Percentiles rank a stretch among this genome's conserved stretches.
These are phyloP conservation scores for Noccaea caerulescens DNA, from an alignment of 345 rosid species.

Conservation along the genomic window DNA sequence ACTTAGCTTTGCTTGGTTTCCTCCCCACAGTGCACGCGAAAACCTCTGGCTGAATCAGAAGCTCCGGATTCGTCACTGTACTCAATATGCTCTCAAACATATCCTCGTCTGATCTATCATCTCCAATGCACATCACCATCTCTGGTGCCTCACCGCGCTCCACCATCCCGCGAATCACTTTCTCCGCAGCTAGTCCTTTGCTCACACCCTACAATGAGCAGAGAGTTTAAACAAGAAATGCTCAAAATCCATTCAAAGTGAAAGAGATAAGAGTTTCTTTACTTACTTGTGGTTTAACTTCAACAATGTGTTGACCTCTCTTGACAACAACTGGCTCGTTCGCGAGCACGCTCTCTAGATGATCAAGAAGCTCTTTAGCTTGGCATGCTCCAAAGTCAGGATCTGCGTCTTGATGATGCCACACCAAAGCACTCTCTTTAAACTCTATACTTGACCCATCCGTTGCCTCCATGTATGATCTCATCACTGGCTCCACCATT, in stretches of 20 bases:
- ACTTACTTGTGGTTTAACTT: slow-evolving; percentile 63
- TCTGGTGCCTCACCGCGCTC: slow-evolving; percentile 61
- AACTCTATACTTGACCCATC: slow-evolving; percentile 64
- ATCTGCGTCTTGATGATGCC: slow-evolving; percentile 70
- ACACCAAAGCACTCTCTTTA: slow-evolving; percentile 66
- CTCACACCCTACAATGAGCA: slow-evolving; percentile 58
- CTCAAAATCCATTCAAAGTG: background rate
- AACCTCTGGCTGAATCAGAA: slow-evolving; percentile 62
- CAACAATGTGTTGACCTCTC: slow-evolving; percentile 61
- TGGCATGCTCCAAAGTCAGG: slow-evolving; percentile 62
- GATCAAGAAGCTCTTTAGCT: slow-evolving; percentile 64
- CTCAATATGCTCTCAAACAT: slow-evolving; percentile 77
- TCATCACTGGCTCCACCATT: slow-evolving; percentile 56
- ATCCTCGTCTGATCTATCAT: slow-evolving; percentile 88
- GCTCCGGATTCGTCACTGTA: slow-evolving; percentile 51
- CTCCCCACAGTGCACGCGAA: slow-evolving; percentile 82
- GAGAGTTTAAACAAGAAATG: background rate
- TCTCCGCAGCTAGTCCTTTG: slow-evolving; percentile 75
- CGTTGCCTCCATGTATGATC: slow-evolving; percentile 56
- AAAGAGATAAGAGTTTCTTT: background rate
- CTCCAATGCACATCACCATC: slow-evolving; percentile 81
- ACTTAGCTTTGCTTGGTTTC: slow-evolving; percentile 85
- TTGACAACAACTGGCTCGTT: slow-evolving; percentile 64
- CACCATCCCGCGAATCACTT: slow-evolving; percentile 57
- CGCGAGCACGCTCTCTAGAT: slow-evolving; percentile 60